Base-by-base conservation (phyloP, 495 filamentous ascomycete genomes). In the Penicillium ochrochloron region DNA sequence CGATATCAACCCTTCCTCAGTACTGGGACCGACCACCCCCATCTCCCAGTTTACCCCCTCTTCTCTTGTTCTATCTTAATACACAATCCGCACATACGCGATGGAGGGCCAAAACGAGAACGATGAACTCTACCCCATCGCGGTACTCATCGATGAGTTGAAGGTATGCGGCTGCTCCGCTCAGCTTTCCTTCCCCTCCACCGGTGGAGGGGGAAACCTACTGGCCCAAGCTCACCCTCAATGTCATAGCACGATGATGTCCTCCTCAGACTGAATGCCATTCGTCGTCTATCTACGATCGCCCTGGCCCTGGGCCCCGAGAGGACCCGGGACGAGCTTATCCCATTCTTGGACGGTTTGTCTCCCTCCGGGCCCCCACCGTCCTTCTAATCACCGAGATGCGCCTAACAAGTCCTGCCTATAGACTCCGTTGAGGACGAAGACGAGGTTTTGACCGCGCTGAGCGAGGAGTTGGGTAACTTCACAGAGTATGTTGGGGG, bases 71-170 rank as follows among this genome's bases (percentile, higher is more conserved):
- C 64, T 53, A 65, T 44, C 60, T 63, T 70, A 66, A 67, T 44
- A 64, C 65, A 69, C 61, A 71, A 55, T 62, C 50, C 67, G 53
- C 64, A 71, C 51, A 70, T 70, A 70, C 78, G 69, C 58, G 63
- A 92, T 92, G 90, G 89, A 92, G 72, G 84, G 83, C 67, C 86
- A 88, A 70, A 85, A 83, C 67, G 86, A 90, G 80, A 96, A 88
- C 75, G 94, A 98, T 79, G 96, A 97, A 87, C 93, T 99, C 66
- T 98, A 97, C 79, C 95, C 95, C 72, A 99, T 99, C 84, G 95
- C 95, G 65, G 96, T 99, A 60, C 88, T 99, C 76, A 99, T 99
- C 80, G 95, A 99, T 80, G 95, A 99, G 87, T 84, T 99, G 71
- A 99, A 99, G 92, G 94, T 97, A 81, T 68, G 60, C 53, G 67